phyloP scores from a whole-genome alignment of 2,329 filamentous ascomycete species.

The Cladorrhinum sp. region DNA sequence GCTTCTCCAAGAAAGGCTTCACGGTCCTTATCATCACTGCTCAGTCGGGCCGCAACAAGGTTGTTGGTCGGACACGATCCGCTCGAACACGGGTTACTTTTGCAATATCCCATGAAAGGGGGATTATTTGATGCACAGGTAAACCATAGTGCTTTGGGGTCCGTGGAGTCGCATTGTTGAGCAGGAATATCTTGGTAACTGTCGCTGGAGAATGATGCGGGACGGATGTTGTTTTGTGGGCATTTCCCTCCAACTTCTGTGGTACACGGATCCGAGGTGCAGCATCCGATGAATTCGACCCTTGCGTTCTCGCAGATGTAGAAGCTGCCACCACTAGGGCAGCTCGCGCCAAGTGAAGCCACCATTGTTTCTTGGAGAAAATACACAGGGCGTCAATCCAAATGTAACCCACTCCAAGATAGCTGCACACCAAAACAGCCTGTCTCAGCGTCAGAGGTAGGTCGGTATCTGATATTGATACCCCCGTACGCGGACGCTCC shows the following conservation, averaged over 20 bases:
- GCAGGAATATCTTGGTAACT: neutral
- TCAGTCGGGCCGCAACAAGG: neutral
- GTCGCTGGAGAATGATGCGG: neutral
- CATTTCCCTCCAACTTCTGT: neutral
- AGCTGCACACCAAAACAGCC: too few relatives aligned
- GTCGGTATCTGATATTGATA: neutral
- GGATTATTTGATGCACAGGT: neutral
- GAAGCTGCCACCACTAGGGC: conserved; percentile 33
- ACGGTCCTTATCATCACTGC: neutral
- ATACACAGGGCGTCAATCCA: too few relatives aligned
- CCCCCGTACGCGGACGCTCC: too few relatives aligned
- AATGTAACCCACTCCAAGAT: too few relatives aligned
- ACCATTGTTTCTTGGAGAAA: too few relatives aligned
- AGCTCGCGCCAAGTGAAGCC: conserved; percentile 17
- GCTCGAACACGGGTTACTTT: neutral
- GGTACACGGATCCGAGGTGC: conserved; percentile 28
- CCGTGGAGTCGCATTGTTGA: neutral
- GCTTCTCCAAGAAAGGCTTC: neutral
- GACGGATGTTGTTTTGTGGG: neutral
- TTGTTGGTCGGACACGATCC: neutral
- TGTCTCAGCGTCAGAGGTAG: too few relatives aligned
- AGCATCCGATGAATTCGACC: conserved; percentile 41
- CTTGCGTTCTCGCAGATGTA: conserved; percentile 36
- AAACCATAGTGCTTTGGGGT: neutral
- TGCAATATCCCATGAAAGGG: conserved; percentile 6